Evolutionary conservation across 345 rosid species (phyloP).

Genomic region (Hirschfeldia incana): DNA sequence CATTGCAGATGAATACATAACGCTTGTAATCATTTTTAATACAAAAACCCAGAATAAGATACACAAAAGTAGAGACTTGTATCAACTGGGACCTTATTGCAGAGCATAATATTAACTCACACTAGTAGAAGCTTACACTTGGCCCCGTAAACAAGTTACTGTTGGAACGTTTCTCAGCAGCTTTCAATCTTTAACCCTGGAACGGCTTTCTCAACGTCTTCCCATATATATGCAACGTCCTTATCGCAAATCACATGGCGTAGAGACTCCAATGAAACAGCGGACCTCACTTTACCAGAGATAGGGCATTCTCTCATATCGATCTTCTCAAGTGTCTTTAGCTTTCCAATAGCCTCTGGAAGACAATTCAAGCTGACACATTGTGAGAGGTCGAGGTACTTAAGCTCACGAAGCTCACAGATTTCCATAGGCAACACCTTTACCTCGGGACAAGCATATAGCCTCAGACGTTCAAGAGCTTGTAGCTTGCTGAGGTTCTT

Average conservation of each 20-base stretch:
- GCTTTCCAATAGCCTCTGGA: constrained; percentile 59
- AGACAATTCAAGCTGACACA: constrained; percentile 62
- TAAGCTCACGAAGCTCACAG: constrained; percentile 55
- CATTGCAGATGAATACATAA: background rate
- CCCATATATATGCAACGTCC: constrained; percentile 64
- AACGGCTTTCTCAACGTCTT: constrained; percentile 45
- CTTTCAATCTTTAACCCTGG: constrained; percentile 58
- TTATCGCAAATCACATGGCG: constrained; percentile 69
- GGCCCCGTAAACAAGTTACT: background rate
- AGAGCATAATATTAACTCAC: background rate
- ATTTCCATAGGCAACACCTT: constrained; percentile 53
- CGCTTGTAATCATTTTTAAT: background rate
- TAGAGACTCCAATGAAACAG: constrained; percentile 49
- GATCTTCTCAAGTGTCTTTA: constrained; percentile 67
- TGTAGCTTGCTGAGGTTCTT: constrained; percentile 52
- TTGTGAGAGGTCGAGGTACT: constrained; percentile 76
- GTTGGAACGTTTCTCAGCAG: constrained; percentile 57
- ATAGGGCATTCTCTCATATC: constrained; percentile 90
- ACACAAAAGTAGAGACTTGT: background rate
- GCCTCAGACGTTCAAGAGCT: constrained; percentile 54
- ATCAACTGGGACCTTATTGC: background rate
- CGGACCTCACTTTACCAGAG: constrained; percentile 49
- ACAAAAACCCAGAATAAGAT: background rate
- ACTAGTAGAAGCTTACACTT: background rate
- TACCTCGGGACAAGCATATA: constrained; percentile 77